These are phyloP conservation scores for Salix koriyanagi DNA, from an alignment of 345 rosid genomes.

Conservation along the genomic window DNA sequence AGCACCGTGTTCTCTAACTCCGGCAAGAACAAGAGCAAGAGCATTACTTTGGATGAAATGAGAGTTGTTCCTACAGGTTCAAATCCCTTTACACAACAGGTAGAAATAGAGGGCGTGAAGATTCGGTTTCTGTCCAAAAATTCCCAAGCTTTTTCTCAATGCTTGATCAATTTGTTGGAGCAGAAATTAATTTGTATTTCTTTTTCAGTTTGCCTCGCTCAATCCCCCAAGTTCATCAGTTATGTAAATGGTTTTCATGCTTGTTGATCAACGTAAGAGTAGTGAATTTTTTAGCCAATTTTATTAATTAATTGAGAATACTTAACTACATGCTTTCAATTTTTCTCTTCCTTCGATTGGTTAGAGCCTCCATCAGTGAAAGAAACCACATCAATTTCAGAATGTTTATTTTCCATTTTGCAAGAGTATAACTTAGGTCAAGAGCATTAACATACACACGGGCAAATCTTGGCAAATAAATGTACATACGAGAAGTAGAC, in stretches of 20 bases:
- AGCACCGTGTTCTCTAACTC: constrained; percentile 7
- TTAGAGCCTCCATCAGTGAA: background rate
- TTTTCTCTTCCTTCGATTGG: background rate
- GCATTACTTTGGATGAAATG: constrained; percentile 12
- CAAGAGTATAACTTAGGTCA: background rate
- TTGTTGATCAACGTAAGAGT: background rate
- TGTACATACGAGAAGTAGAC: too few species aligned
- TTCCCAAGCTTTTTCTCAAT: background rate
- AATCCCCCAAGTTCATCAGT: background rate
- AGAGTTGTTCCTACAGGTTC: constrained; percentile 36
- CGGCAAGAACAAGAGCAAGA: background rate
- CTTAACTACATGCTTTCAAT: background rate
- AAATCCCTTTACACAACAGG: constrained; percentile 35
- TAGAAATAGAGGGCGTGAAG: background rate
- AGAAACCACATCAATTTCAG: background rate
- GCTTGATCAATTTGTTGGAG: background rate
- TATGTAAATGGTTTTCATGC: background rate
- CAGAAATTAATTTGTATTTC: background rate
- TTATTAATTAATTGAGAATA: background rate
- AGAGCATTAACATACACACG: background rate
- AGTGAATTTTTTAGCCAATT: background rate
- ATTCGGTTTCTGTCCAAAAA: background rate
- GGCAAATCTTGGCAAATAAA: background rate
- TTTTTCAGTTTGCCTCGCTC: background rate
- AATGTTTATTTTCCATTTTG: background rate